phyloP scores from a whole-genome alignment of 2,329 filamentous ascomycete species.

The Plenodomus biglobosus region DNA sequence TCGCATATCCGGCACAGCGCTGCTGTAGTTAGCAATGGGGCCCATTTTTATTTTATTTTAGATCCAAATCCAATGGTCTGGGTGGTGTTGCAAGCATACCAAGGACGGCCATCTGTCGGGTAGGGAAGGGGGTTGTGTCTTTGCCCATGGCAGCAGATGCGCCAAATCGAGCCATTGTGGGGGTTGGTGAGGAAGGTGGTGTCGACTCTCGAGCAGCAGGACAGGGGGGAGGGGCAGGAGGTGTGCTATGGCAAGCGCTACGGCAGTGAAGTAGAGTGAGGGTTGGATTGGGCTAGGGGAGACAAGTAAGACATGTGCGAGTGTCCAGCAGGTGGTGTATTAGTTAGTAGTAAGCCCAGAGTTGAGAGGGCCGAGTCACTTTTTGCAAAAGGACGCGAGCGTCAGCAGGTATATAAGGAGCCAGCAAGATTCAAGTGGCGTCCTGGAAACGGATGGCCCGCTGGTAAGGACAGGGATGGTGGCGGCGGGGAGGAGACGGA shows the following conservation, averaged over 20 bases:
- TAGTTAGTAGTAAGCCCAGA: slow-evolving; percentile 27
- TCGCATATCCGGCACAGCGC: slow-evolving; percentile 95
- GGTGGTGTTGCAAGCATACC: slow-evolving; percentile 44
- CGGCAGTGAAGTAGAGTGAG: slow-evolving; percentile 2
- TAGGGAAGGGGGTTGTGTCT: slow-evolving; percentile 55
- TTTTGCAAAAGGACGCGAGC: slow-evolving; percentile 34
- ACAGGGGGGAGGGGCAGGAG: background rate
- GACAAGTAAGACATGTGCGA: slow-evolving; percentile 38
- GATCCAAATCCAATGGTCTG: background rate
- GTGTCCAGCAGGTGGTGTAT: slow-evolving; percentile 27
- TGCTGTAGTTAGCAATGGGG: slow-evolving; percentile 41
- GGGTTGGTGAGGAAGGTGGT: slow-evolving; percentile 14
- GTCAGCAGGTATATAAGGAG: slow-evolving; percentile 44
- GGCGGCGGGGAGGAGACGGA: slow-evolving; percentile 44
- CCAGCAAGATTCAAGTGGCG: slow-evolving; percentile 47
- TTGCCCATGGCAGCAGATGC: slow-evolving; percentile 29
- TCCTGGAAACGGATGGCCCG: slow-evolving; percentile 40
- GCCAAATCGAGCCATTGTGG: slow-evolving; percentile 36
- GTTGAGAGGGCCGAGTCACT: slow-evolving; percentile 30
- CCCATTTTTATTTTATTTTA: no score
- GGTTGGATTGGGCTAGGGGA: slow-evolving; percentile 13
- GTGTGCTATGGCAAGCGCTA: slow-evolving; percentile 15
- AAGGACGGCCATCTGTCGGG: slow-evolving; percentile 59
- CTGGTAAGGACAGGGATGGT: slow-evolving; percentile 40
- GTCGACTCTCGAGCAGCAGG: no score